Base-by-base conservation (phyloP, 768 basidiomycete species). In the Trametes elegans region DNA sequence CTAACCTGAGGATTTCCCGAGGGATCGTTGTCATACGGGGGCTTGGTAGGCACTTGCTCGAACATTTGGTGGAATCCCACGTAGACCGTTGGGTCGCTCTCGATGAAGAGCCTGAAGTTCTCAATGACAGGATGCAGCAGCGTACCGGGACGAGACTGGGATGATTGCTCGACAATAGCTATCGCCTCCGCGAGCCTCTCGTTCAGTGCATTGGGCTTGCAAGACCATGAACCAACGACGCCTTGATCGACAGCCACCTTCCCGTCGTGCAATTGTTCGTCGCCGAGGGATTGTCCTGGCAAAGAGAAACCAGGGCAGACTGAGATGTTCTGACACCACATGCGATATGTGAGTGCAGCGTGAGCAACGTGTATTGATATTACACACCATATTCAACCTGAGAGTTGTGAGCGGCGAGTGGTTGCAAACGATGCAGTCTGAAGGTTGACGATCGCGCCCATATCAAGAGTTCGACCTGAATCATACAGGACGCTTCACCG, bases 21-120 rank as follows among this genome's bases (percentile, higher is more conserved):
- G 7, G 58, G 57, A 39, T 58, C 49, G 14, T 54, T 29, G 18
- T 45, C 19, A 19, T 63, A 60, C 2, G 59, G 59, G 0, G 48
- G 49, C 39, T 52, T 56, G 19, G 39, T 36, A 14, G 58, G 54
- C 19, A 61, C 49, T 65, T 68, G 65, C 44, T 67, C 64, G 50
- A 73, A 72, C 73, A 73, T 73, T 42, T 66, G 65, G 35, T 68
- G 63, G 57, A 74, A 73, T 4, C 64, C 66, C 67, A 69, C 68
- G 56, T 58, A 73, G 13, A 68, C 60, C 60, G 67, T 70, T 26
- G 71, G 53, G 44, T 76, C 44, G 11, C 21, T 40, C 47, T 61
- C 52, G 52, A 57, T 54, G 38, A 53, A 41, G 2, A 53, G 38
- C 43, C 67, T 57, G 57, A 73, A 70, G 23, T 73, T 68, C 40